Base-by-base conservation (phyloP, 2,329 filamentous ascomycete genomes). In the Biscogniauxia marginata region DNA sequence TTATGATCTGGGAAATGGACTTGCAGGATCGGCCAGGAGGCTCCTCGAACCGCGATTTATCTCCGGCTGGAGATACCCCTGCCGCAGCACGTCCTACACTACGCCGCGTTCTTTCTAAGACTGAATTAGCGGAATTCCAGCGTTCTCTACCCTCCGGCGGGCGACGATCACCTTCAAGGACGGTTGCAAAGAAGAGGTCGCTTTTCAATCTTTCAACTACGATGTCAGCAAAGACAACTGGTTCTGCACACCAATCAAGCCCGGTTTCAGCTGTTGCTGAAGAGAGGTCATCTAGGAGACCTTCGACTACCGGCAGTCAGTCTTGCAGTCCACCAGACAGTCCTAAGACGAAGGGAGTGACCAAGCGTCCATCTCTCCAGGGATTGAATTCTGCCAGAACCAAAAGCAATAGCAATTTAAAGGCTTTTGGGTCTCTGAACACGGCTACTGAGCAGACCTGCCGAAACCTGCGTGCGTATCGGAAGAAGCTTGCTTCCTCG, bases 41-140 rank as follows among this genome's bases (percentile, higher is more conserved):
- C 2, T 72, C 75, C 43, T 68, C 70, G 62, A 79, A 74, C 66
- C 77, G 81, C 60, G 82, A 84, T 57, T 75, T 80, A 6, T 85
- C 83, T 0, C 83, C 83, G 1, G 73, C 76, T 22, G 84, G 84
- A 64, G 77, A 80, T 3, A 63, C 64, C 6, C 60, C 74, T 19
- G 76, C 83, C 1, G 78, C 84, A 1, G 79, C 80, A 39, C 86
- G 86, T 24, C 90, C 88, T 34, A 93, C 93, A 3, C 75, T 98
- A 30, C 84, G 95, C 52, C 89, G 90, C 54, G 89, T 99, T 7
- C 79, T 98, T 25, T 96, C 93, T 1, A 91, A 90, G 65, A 87
- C 89, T 0, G 93, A 98, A 66, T 77, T 98, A 44, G 89, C 91
- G 7, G 90, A 93, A 58, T 93, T 96, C 58, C 84, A 85, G 60